phyloP scores from a whole-genome alignment of 129 eudicot species.

The Chrysanthemum makinoi region DNA sequence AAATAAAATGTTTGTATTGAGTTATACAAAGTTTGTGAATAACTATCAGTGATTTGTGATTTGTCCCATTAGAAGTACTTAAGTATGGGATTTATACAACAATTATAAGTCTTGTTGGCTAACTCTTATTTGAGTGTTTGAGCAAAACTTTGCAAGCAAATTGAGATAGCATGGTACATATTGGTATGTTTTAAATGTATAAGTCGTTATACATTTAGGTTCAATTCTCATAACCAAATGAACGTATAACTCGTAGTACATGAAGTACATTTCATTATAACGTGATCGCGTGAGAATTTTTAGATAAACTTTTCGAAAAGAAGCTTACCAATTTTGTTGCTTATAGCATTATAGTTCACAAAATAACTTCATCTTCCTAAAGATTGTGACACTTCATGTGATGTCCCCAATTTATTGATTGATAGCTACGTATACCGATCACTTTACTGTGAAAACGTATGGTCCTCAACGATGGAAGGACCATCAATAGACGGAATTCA shows the following conservation, averaged over 20 bases:
- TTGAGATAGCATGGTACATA: not conserved
- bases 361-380: constrained; percentile 16
- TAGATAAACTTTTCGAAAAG: not conserved
- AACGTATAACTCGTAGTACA: constrained; percentile 1
- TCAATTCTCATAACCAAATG: not conserved
- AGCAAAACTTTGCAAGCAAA: constrained; percentile 24
- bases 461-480: not conserved
- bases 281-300: not conserved
- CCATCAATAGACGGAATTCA: not conserved
- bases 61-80: not conserved
- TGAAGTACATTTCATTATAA: not conserved
- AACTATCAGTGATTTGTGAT: not conserved
- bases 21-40: not conserved
- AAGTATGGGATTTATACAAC: constrained; percentile 7
- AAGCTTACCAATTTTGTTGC: constrained; percentile 12
- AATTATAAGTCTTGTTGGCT: constrained; percentile 8
- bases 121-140: constrained; percentile 22
- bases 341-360: constrained; percentile 16
- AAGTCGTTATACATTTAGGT: not conserved
- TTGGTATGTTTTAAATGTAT: constrained; percentile 7
- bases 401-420: constrained; percentile 16
- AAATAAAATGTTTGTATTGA: not conserved
- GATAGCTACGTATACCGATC: constrained; percentile 15
- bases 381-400: constrained; percentile 26
- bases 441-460: not conserved